Evolutionary conservation across 345 rosid species (phyloP), one percentile per base, ranked within the genome.

Genomic region (Adansonia digitata): DNA sequence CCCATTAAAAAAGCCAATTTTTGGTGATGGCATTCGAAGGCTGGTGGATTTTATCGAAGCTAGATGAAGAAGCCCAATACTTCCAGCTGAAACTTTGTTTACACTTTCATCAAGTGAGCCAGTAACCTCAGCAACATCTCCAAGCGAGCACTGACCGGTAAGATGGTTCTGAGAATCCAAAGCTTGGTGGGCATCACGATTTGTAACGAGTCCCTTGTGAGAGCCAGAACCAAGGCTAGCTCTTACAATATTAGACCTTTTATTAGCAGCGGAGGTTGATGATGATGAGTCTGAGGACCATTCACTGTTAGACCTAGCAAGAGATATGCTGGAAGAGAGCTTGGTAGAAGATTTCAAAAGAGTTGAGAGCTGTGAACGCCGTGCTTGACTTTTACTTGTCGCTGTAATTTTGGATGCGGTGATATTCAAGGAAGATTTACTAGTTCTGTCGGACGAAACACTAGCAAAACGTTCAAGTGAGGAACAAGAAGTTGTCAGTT

Each of bases 11-110:
- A 85, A 92, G 78, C 97, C 97, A 68, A 90, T 73, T 79, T 93
- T 96, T 66, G 99, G 98, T 65, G 97, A 90, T 66, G 98, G 99
- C 87, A 92, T 76, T 14, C 97, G 85, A 67, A 96, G 97, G 76
- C 97, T 95, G 12, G 98, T 80, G 55, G 94, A 97, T 75, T 86
- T 89, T 66, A 69, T 48, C 20, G 85, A 79, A 75, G 81, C 75
- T 67, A 84, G 75, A 72, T 69, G 82, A 78, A 73, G 76, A 68
- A 78, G 69, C 7, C 80, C 48, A 1, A 82, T 77, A 71, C 77
- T 83, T 72, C 75, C 77, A 39, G 53, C 67, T 22, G 88, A 81
- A 80, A 73, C 80, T 77, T 72, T 70, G 77, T 80, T 88, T 60
- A 43, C 71, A 70, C 43, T 20, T 77, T 79, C 81, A 77, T 75